Conservation (phyloP, 2,329 filamentous ascomycete genomes). For the Aschersonia sp. region DNA sequence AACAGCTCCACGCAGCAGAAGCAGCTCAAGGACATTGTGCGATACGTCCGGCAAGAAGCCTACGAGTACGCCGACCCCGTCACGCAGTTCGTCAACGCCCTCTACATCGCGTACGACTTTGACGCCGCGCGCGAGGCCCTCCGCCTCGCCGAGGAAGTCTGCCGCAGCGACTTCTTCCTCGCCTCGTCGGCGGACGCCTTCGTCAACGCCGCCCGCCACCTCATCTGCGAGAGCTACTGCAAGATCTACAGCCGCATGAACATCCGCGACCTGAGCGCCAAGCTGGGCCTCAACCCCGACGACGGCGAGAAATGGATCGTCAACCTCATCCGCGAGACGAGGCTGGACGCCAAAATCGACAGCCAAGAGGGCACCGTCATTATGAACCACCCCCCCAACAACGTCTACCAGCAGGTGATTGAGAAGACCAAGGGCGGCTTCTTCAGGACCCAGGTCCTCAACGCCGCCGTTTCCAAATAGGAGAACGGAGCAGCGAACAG, state of each 20-base stretch:
- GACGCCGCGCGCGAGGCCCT: constrained; percentile 90
- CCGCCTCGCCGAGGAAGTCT: constrained; percentile 73
- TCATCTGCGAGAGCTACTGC: constrained; percentile 99
- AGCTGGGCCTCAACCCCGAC: constrained; percentile 80
- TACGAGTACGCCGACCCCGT: constrained; percentile 97
- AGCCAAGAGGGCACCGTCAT: constrained; percentile 97
- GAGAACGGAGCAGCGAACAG: background rate
- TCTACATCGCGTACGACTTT: constrained; percentile 79
- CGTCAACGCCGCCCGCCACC: constrained; percentile 84
- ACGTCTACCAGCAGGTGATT: constrained; percentile 98
- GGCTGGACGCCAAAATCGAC: constrained; percentile 97
- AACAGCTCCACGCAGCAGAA: constrained; percentile 88
- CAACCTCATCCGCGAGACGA: constrained; percentile 94
- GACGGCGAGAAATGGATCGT: constrained; percentile 99
- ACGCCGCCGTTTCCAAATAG: constrained; percentile 43
- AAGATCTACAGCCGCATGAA: constrained; percentile 99
- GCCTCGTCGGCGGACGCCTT: constrained; percentile 72
- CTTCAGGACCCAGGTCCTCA: constrained; percentile 95
- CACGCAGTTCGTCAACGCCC: constrained; percentile 88
- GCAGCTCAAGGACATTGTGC: constrained; percentile 93
- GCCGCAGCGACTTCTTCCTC: constrained; percentile 93
- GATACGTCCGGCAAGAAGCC: constrained; percentile 89
- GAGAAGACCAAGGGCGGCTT: constrained; percentile 98
- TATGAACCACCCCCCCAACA: constrained; percentile 98
- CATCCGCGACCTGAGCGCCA: constrained; percentile 87